Evolutionary conservation across 495 filamentous ascomycete species (phyloP), one percentile per base, ranked within the genome.

Genomic region (Penicillium cataractarum): DNA sequence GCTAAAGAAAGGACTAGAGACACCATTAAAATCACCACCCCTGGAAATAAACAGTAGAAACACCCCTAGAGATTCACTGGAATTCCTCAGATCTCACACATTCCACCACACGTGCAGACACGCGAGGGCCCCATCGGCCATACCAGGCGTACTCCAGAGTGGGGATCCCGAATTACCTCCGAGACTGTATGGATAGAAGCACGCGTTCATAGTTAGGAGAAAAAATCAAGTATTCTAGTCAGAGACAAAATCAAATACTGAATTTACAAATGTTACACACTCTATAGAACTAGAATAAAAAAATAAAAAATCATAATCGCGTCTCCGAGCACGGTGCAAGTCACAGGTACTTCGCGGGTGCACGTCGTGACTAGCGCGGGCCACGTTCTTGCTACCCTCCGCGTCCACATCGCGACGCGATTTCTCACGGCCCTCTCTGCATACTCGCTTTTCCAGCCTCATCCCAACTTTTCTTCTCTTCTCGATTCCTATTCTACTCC

Each of bases 361-460:
- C 50, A 65, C 57, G 60, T 37, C 44, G 54, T 57, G 42, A 70
- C 70, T 72, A 72, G 70, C 68, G 70, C 60, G 70, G 68, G 63
- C 66, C 65, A 73, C 71, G 71, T 68, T 71, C 68, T 63, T 66
- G 61, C 65, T 62, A 63, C 65, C 60, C 66, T 72, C 76, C 76
- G 76, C 73, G 74, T 78, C 74, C 64, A 73, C 76, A 77, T 71
- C 74, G 75, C 75, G 76, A 78, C 76, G 76, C 76, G 76, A 76
- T 76, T 69, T n/a, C 64, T 42, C 46, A 54, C 48, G 51, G 59
- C 64, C 55, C 65, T 61, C 65, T 61, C 55, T 66, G 50, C 70
- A 69, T 67, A 56, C 62, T 61, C 51, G 42, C 54, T 63, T 67
- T 61, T 61, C 63, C 55, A 66, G 60, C 67, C 64, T 65, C 64